Base-by-base conservation (phyloP, 2,329 filamentous ascomycete genomes). In the Ciborinia camelliae region DNA sequence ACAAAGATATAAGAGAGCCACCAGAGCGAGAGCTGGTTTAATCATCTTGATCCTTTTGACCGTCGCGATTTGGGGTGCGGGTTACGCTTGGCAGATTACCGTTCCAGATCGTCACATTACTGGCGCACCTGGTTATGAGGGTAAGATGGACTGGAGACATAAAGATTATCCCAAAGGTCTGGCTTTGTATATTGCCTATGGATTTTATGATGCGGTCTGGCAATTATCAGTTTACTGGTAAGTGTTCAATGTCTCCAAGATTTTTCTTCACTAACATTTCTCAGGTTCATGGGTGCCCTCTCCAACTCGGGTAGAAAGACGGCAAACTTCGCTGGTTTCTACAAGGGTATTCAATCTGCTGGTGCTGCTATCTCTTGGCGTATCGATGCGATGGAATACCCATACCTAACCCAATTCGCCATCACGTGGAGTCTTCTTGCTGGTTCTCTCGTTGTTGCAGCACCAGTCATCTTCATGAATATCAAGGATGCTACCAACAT, bases 281-380 rank as follows among this genome's bases (percentile, higher is more conserved):
- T 15, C 65, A 89, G 87, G 87, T 92, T 90, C 80, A 96, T 97
- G 89, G 93, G 93, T 59, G 85, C 92, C 14, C 81, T 97, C 52
- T 92, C 90, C 73, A 97, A 97, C 84, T 96, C 93, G 68, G 86
- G 90, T 66, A 91, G 92, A 76, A 94, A 92, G 77, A 84, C 93
- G 37, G 92, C 92, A 79, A 96, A 96, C 81, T 89, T 93, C 73
- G 89, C 91, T 48, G 92, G 90, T 68, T 92, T 90, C 81, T 93
- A 94, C 83, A 94, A 93, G 80, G 88, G 88, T 55, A 90, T 96
- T 69, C 91, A 96, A 76, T 92, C 90, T 26, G 90, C 90, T 20
- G 91, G 91, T 71, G 86, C 88, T 5, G 91, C 90, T 66, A 83
- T 92, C 72, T 88, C 84, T 70, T 90, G 85, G 85, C 84, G 86